Evolutionary conservation across 2,329 filamentous ascomycete genomes (phyloP).

Genomic region (Coniella lustricola): DNA sequence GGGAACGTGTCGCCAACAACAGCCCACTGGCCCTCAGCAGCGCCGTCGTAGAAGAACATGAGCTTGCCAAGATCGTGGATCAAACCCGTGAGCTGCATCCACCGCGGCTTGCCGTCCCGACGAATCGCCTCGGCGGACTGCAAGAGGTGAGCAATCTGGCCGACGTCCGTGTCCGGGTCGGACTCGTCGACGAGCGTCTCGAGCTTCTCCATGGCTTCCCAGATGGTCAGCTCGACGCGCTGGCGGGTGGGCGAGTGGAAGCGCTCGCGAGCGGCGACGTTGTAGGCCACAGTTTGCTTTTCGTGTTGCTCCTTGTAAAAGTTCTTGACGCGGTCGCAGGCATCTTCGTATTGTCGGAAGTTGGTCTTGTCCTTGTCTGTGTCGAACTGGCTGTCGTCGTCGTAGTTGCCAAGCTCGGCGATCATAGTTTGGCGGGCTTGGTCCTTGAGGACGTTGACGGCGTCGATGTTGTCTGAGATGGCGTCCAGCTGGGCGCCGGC

Average conservation of each 20-base stretch:
- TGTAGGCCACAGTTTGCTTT: slow-evolving; percentile 76
- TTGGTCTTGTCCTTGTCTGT: slow-evolving; percentile 26
- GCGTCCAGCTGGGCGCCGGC: slow-evolving; percentile 25
- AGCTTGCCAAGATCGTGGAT: slow-evolving; percentile 78
- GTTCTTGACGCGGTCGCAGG: slow-evolving; percentile 76
- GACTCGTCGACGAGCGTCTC: slow-evolving; percentile 87
- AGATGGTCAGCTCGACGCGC: slow-evolving; percentile 70
- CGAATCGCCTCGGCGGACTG: slow-evolving; percentile 87
- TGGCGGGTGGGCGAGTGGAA: slow-evolving; percentile 58
- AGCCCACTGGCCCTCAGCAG: slow-evolving; percentile 82
- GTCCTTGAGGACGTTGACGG: slow-evolving; percentile 25
- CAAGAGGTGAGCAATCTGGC: slow-evolving; percentile 83
- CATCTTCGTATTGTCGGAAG: slow-evolving; percentile 67
- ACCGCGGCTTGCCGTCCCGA: slow-evolving; percentile 72
- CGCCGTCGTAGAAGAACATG: slow-evolving; percentile 63
- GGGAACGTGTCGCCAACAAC: slow-evolving; percentile 84
- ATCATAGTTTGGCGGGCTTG: slow-evolving; percentile 10
- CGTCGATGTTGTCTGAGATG: slow-evolving; percentile 29
- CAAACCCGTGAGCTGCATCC: slow-evolving; percentile 73
- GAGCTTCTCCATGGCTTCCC: slow-evolving; percentile 88
- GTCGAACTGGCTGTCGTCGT: slow-evolving; percentile 24
- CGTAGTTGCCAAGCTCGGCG: slow-evolving; percentile 11
- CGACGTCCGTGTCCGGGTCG: slow-evolving; percentile 80
- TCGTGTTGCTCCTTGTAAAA: slow-evolving; percentile 72
- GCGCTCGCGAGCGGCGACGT: slow-evolving; percentile 68